Conservation (phyloP, 2,329 filamentous ascomycete genomes). For the Penicillium sp. region DNA sequence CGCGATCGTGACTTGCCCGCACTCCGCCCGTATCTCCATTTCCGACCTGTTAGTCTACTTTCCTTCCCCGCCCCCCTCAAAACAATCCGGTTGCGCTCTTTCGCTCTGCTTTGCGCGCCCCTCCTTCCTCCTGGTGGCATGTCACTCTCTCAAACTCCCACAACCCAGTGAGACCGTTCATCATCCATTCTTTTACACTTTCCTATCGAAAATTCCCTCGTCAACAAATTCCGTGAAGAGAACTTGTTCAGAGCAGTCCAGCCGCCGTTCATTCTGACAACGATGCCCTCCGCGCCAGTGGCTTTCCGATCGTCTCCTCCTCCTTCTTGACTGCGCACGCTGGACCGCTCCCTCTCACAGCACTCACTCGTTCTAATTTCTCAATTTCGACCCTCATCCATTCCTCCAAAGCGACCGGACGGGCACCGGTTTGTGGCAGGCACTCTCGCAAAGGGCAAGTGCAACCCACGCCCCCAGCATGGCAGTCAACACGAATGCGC, state of each 20-base stretch:
- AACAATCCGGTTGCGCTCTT: conserved; percentile 2
- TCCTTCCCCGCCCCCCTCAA: conserved; percentile 1
- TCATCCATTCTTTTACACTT: too few relatives aligned
- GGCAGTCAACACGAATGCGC: conserved; percentile 52
- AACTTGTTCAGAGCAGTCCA: conserved; percentile 11
- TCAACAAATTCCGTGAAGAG: conserved; percentile 17
- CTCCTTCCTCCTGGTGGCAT: conserved; percentile 5
- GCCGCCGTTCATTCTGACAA: conserved; percentile 7
- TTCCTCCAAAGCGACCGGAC: background rate
- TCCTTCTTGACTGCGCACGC: conserved; percentile 1
- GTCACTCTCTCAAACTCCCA: too few relatives aligned
- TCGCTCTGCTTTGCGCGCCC: background rate
- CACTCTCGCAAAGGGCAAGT: conserved; percentile 7
- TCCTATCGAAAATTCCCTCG: too few relatives aligned
- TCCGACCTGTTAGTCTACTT: conserved; percentile 6
- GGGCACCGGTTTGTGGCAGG: background rate
- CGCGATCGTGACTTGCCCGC: conserved; percentile 14
- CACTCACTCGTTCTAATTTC: conserved; percentile 7
- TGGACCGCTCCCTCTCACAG: conserved; percentile 4
- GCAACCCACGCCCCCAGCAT: conserved; percentile 47
- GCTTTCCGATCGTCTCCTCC: conserved; percentile 9
- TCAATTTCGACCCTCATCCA: background rate
- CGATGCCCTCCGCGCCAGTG: conserved; percentile 11
- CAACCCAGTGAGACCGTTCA: too few relatives aligned
- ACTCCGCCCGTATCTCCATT: conserved; percentile 8